A percentile compares a stretch with the other conserved stretches of the same genome.
Conservation (phyloP, 805 yeast genomes). For the Candida oleophila region DNA sequence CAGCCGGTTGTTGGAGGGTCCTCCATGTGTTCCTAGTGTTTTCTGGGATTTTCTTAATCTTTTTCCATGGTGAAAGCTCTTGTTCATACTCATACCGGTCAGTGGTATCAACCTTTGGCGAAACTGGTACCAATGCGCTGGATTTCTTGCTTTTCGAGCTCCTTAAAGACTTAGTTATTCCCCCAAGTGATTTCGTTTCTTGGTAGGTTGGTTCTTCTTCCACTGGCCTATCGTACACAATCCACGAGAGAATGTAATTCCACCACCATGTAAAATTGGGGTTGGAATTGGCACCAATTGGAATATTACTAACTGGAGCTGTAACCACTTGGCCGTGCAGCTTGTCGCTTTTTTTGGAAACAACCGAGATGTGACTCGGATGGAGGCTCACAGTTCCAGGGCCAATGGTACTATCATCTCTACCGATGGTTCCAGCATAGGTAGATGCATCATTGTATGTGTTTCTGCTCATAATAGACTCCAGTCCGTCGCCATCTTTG, state of each 20-base stretch:
- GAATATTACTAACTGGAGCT: background rate
- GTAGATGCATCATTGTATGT: background rate
- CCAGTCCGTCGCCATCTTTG: background rate
- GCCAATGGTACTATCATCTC: background rate
- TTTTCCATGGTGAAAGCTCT: background rate
- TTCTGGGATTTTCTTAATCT: background rate
- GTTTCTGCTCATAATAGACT: background rate
- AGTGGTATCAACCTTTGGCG: background rate
- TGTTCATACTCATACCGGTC: background rate
- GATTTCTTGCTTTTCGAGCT: background rate
- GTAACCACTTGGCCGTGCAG: background rate
- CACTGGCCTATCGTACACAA: constrained; percentile 23
- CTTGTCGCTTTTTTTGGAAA: background rate
- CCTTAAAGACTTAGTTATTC: background rate
- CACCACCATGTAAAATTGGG: constrained; percentile 36
- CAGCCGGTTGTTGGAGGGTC: constrained; percentile 21
- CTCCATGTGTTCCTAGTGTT: constrained; percentile 10
- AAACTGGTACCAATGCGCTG: background rate
- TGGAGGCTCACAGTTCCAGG: background rate
- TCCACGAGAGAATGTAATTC: constrained; percentile 37
- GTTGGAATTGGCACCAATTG: constrained; percentile 8
- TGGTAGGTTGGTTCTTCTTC: constrained; percentile 1
- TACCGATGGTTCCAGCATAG: background rate
- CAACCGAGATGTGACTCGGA: background rate
- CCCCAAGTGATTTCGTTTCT: background rate